Base-by-base conservation (phyloP, 1,139 yeast species). In the Suhomyces bribrorum region DNA sequence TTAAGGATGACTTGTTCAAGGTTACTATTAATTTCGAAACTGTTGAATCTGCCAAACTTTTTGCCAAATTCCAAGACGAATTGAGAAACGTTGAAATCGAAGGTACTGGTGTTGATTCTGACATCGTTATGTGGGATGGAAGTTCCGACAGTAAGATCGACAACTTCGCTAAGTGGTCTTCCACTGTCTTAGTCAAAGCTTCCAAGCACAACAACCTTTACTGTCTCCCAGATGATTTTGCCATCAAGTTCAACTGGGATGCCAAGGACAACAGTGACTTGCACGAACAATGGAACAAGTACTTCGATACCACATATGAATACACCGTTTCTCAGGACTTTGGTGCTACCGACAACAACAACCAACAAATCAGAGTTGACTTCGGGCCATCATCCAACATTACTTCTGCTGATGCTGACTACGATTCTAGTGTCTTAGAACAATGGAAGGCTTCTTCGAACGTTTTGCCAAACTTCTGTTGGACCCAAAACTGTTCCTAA, bases 211-310 rank as follows among this genome's bases (percentile, higher is more conserved):
- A 41, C 36, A 56, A 56, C 45, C 51, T 54, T 41, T 59, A 50
- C 54, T 62, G 68, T 53, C 59, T 63, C 39, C 68, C 68, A 41
- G 53, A 52, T 29, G 57, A 54, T 38, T 58, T 61, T 40, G 52
- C 57, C 25, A 58, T 63, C 45, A 52, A 53, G 29, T 50, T 59
- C 43, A 46, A 60, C 39, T 57, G 49, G 45, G 39, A 41, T 22
- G 41, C 46, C 13, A 43, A 38, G 35, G 48, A 41, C 38, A 33
- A 41, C 30, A 44, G 41, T 26, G 51, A 41, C 31, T 44, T 50
- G 37, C 45, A 44, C 18, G 41, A 37, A 5, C 43, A 49, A 14
- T 58, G 55, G 56, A 48, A 36, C 29, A 39, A 35, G 40, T 49
- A 47, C 44, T 55, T 48, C 38, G 48, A 46, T 43, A 48, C 54